A percentile compares a stretch with the other conserved stretches of the same genome.
Evolutionary conservation across 192 early-diverging fungal genomes (phyloP).

Genomic region (Tieghemiomyces parasiticus): DNA sequence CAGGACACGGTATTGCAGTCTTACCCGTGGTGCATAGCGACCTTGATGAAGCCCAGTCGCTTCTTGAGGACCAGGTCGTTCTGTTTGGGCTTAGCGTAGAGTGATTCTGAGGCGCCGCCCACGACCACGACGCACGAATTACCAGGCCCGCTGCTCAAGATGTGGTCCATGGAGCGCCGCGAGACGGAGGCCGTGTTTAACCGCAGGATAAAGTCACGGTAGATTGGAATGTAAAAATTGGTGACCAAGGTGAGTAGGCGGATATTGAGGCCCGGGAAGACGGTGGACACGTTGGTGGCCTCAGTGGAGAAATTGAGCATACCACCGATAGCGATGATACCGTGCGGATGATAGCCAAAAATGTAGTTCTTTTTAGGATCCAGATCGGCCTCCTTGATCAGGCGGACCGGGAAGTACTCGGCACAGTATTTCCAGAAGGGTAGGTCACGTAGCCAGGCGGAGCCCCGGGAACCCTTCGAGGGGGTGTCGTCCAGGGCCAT

Average conservation of each 20-base stretch:
- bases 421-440: constrained; percentile 60
- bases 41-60: constrained; percentile 78
- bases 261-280: constrained; percentile 67
- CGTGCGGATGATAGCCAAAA: constrained; percentile 86
- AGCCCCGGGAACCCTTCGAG: constrained; percentile 60
- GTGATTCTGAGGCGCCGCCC: constrained; percentile 79
- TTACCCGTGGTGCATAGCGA: constrained; percentile 64
- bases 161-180: constrained; percentile 55
- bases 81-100: constrained; percentile 44
- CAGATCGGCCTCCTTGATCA: constrained; percentile 71
- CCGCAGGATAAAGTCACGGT: constrained; percentile 67
- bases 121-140: constrained; percentile 69
- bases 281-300: constrained; percentile 49
- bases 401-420: constrained; percentile 62
- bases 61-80: constrained; percentile 60
- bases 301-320: constrained; percentile 73
- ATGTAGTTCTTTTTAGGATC: constrained; percentile 77
- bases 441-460: constrained; percentile 30
- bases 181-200: constrained; percentile 66
- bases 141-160: constrained; percentile 53
- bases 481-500: constrained; percentile 58
- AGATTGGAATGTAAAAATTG: constrained; percentile 76
- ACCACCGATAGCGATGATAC: constrained; percentile 72
- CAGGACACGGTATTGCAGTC: too few species aligned
- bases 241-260: constrained; percentile 65